Base-by-base conservation (phyloP, 2,329 filamentous ascomycete species). In the Fusarium haematococcum region DNA sequence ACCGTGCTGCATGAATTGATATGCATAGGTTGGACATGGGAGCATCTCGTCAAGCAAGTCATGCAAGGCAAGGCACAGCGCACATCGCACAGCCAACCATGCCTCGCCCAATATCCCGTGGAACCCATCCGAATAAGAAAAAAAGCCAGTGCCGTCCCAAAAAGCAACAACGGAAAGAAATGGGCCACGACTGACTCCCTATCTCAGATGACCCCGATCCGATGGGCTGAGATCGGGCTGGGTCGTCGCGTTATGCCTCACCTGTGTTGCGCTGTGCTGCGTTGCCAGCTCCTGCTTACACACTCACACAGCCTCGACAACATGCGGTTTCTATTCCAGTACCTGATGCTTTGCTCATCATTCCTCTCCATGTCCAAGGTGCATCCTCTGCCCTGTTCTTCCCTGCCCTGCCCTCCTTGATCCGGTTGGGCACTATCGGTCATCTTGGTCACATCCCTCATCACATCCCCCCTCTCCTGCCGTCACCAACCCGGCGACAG, bases 201-300 rank as follows among this genome's bases (percentile, higher is more conserved):
- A 75, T 75, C 69, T 70, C 27, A 73, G 73, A 75, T 75, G 39
- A 61, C 57, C 65, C 35, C 68, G 64, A 73, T 73, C 69, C 67
- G 60, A 75, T 67, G 69, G 71, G 74, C 48, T 75, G 54, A 70
- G 66, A 65, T 65, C 25, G 23, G 57, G 48, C 61, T 62, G 39
- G 32, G 45, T 71, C 69, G 50, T 68, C 69, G 68, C 73, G 74
- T 65, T 70, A 73, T 33, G 62, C 52, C 57, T 41, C 30, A 30
- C 41, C 66, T 65, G 52, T 62, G 48, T 27, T 30, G 48, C 11
- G 48, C 25, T 52, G 48, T 52, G 27, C 18, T 52, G 18, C 18
- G 33, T 16, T 65, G 32, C 54, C 43, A 63, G 37, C 41, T 33
- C 54, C 37, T 43, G 45, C 60, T 73, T 63, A 59, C 56, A 62